Percentiles rank a stretch among this genome's conserved stretches.
Evolutionary conservation across 352 stramenopile genomes (phyloP).

Genomic region (Phytophthora capsici): DNA sequence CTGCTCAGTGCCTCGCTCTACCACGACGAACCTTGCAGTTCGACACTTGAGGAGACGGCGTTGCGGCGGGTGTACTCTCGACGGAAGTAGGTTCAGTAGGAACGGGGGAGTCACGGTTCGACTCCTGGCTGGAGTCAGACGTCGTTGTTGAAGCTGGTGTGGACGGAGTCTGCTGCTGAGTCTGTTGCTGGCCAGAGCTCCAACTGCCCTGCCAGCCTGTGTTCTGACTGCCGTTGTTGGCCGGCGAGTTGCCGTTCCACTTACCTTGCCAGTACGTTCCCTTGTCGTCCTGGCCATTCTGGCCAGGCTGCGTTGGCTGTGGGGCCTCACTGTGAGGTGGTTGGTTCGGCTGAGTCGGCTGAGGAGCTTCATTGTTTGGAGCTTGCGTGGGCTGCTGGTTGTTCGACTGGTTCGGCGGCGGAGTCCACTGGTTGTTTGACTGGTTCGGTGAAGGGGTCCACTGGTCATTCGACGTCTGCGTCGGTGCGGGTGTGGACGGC

Average conservation of each 20-base stretch:
- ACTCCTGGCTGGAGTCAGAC: constrained; percentile 16
- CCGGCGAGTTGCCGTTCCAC: constrained; percentile 1
- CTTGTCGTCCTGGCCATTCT: not conserved
- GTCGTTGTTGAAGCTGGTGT: constrained; percentile 12
- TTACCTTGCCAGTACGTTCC: constrained; percentile 18
- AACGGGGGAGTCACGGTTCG: constrained; percentile 15
- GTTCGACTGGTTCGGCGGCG: constrained; percentile 12
- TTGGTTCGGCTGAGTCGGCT: constrained; percentile 15
- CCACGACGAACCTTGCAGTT: constrained; percentile 31
- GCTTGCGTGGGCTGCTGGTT: constrained; percentile 16
- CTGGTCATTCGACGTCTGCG: constrained; percentile 18
- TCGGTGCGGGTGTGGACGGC: constrained; percentile 9
- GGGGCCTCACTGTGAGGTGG: constrained; percentile 2
- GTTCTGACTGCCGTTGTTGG: constrained; percentile 11
- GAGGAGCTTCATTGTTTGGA: constrained; percentile 7
- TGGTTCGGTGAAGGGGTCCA: constrained; percentile 15
- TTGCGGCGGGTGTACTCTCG: constrained; percentile 5
- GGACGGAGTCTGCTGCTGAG: constrained; percentile 9
- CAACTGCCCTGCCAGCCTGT: constrained; percentile 9
- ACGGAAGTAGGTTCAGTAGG: constrained; percentile 13
- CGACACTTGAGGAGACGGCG: constrained; percentile 14
- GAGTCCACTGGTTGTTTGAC: constrained; percentile 15
- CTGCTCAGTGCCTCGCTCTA: constrained; percentile 20
- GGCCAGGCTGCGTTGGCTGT: constrained; percentile 12
- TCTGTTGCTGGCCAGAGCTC: not conserved